Evolutionary conservation across 139 green algal genomes (phyloP).

Genomic region (Chlamydomonas incerta): DNA sequence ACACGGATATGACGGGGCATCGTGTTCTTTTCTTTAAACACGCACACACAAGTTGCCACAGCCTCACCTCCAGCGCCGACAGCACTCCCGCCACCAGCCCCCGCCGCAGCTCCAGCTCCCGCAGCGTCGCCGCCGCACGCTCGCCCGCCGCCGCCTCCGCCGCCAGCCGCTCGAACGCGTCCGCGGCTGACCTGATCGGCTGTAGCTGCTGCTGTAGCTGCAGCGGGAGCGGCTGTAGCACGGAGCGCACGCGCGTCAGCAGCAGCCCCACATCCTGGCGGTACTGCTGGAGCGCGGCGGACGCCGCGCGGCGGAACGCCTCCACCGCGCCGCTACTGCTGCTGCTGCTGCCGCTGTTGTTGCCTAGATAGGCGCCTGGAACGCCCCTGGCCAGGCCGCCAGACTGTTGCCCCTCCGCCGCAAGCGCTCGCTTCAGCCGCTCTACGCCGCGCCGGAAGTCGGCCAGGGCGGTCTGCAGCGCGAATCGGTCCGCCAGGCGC

Average conservation of each 20-base stretch:
- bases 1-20: too few species aligned
- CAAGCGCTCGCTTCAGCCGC: neutral
- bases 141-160: neutral
- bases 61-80: conserved; percentile 3
- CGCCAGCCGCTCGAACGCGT: neutral
- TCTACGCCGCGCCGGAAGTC: conserved; percentile 36
- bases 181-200: neutral
- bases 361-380: neutral
- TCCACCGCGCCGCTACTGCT: neutral
- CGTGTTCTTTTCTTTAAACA: too few species aligned
- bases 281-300: neutral
- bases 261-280: conserved; percentile 7
- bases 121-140: neutral
- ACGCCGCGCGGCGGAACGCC: neutral
- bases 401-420: too few species aligned
- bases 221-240: neutral
- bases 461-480: conserved; percentile 13
- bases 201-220: neutral
- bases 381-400: neutral
- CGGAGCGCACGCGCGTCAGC: neutral
- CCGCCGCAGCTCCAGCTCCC: conserved; percentile 9
- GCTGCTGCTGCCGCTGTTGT: neutral
- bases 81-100: neutral
- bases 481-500: conserved; percentile 30
- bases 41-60: too few species aligned